Conservation (phyloP, 2,329 filamentous ascomycete species). For the Endothia cerciana region DNA sequence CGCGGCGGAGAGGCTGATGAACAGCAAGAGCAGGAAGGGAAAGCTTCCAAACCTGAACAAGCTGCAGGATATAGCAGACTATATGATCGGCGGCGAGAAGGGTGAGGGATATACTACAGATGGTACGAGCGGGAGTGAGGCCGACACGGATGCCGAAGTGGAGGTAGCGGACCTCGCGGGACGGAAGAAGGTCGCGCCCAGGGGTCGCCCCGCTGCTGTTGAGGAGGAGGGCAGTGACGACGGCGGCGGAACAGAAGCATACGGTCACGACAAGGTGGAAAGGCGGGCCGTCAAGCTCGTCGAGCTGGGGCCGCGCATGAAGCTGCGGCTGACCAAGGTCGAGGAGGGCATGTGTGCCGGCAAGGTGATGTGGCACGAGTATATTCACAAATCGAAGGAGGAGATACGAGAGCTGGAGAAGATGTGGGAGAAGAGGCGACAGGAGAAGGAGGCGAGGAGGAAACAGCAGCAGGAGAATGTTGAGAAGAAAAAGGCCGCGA, state of each 20-base stretch:
- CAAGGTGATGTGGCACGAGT: conserved; percentile 97
- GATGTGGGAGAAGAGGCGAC: conserved; percentile 76
- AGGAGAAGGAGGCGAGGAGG: conserved; percentile 81
- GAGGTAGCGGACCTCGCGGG: conserved; percentile 74
- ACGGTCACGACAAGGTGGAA: conserved; percentile 65
- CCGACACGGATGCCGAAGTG: conserved; percentile 93
- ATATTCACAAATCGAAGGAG: conserved; percentile 79
- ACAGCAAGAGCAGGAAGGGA: conserved; percentile 65
- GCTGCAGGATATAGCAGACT: conserved; percentile 92
- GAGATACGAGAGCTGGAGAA: conserved; percentile 81
- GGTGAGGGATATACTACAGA: conserved; percentile 86
- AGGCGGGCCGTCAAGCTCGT: conserved; percentile 88
- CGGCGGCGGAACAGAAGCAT: conserved; percentile 39
- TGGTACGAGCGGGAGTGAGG: conserved; percentile 81
- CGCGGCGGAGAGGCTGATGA: conserved; percentile 78
- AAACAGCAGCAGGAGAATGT: conserved; percentile 88
- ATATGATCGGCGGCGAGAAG: conserved; percentile 81
- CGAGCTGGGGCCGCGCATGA: conserved; percentile 90
- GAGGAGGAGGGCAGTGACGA: conserved; percentile 51
- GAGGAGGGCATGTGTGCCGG: conserved; percentile 91
- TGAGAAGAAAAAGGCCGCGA: conserved; percentile 74
- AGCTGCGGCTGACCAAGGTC: conserved; percentile 87
- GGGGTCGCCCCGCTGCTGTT: conserved; percentile 52
- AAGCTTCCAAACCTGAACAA: conserved; percentile 86
- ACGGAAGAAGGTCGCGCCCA: conserved; percentile 59